Evolutionary conservation across 2,329 filamentous ascomycete genomes (phyloP).

Genomic region (Colletotrichum sojae): DNA sequence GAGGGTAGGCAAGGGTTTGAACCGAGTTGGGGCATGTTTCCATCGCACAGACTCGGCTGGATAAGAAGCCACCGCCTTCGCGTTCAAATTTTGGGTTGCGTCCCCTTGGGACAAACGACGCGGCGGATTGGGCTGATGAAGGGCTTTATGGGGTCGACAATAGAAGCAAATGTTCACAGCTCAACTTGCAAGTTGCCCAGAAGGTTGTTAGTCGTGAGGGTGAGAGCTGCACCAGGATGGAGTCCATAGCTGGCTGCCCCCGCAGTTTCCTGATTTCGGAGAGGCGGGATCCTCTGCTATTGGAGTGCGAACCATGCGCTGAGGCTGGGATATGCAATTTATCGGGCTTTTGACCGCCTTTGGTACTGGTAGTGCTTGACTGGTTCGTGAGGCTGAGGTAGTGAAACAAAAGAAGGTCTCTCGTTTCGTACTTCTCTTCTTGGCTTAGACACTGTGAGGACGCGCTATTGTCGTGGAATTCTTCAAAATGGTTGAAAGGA

Average conservation of each 20-base stretch:
- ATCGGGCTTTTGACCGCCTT: not conserved
- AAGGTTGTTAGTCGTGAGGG: slow-evolving; percentile 12
- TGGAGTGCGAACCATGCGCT: not conserved
- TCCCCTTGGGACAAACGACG: slow-evolving; percentile 21
- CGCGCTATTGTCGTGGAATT: not conserved
- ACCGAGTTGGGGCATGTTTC: slow-evolving; percentile 33
- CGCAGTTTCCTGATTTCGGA: not conserved
- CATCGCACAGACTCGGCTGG: slow-evolving; percentile 34
- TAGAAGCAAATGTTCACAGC: slow-evolving; percentile 25
- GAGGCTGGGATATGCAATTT: too few relatives aligned
- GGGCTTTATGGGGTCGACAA: slow-evolving; percentile 16
- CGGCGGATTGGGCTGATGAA: slow-evolving; percentile 25
- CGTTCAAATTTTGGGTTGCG: slow-evolving; percentile 31
- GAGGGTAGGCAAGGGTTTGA: slow-evolving; percentile 36
- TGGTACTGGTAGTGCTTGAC: not conserved
- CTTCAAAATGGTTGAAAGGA: too few relatives aligned
- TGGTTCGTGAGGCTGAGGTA: slow-evolving; percentile 11
- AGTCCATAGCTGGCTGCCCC: too few relatives aligned
- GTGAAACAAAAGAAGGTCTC: not conserved
- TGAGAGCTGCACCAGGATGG: not conserved
- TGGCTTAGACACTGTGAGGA: slow-evolving; percentile 3
- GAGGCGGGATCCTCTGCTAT: not conserved
- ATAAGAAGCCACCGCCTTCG: slow-evolving; percentile 33
- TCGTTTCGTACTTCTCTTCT: slow-evolving; percentile 22
- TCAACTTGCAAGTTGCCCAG: not conserved